Conservation (phyloP, 225 moss, liverwort and hornwort genomes). For the Pseudisothecium myosuroides region DNA sequence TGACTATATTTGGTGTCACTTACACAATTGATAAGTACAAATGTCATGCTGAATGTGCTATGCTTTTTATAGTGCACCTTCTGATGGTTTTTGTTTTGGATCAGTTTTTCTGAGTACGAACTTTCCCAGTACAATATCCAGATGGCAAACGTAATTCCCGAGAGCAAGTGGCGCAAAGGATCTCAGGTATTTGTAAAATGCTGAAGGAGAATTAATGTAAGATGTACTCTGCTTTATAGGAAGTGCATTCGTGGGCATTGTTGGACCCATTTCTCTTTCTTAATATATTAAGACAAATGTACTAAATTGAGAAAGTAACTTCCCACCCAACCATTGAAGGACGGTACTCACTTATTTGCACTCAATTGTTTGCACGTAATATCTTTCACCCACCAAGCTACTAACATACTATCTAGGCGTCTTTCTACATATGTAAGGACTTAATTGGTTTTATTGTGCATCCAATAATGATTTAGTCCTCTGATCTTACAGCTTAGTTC, state of each 20-base stretch:
- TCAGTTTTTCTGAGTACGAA: slow-evolving; percentile 69
- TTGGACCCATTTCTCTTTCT: not conserved
- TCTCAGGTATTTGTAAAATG: slow-evolving; percentile 57
- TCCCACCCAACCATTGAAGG: not conserved
- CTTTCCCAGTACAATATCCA: slow-evolving; percentile 59
- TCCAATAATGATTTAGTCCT: not conserved
- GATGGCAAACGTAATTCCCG: slow-evolving; percentile 57
- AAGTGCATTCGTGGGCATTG: not conserved
- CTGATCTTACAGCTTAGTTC: not conserved
- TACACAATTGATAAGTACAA: not conserved
- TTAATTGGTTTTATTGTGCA: not conserved
- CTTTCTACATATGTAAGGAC: not conserved
- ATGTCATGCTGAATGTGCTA: not conserved
- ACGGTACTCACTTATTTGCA: not conserved
- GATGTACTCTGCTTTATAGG: not conserved
- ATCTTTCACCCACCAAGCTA: not conserved
- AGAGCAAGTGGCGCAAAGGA: slow-evolving; percentile 86
- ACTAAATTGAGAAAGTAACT: not conserved
- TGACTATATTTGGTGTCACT: not conserved
- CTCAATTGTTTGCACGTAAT: not conserved
- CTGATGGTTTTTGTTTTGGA: not conserved
- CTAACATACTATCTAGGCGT: no score
- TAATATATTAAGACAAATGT: not conserved
- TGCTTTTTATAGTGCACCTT: not conserved
- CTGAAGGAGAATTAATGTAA: not conserved